These are phyloP conservation scores for Lachnellula arida DNA, from an alignment of 2,329 filamentous ascomycete genomes.

Conservation along the genomic window DNA sequence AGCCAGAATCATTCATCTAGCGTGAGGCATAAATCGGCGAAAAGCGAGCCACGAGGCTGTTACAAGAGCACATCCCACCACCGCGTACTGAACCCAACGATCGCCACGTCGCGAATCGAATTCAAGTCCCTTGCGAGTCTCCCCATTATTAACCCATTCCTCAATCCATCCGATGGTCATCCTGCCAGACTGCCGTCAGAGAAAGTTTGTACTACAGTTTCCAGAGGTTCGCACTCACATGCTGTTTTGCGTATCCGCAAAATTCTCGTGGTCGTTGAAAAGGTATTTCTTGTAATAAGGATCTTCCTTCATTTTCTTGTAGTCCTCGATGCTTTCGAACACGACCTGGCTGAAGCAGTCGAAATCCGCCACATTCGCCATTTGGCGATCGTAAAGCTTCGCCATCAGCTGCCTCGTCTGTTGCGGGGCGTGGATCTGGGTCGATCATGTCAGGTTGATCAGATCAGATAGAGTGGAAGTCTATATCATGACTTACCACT, in stretches of 20 bases:
- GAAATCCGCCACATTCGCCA: conserved; percentile 45
- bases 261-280: conserved; percentile 42
- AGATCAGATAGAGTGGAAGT: neutral
- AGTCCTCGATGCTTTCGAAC: conserved; percentile 42
- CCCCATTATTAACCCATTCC: conserved; percentile 38
- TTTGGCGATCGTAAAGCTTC: conserved; percentile 41
- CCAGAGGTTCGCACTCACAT: neutral
- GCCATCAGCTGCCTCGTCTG: conserved; percentile 38
- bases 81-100: no score
- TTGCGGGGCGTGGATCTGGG: conserved; percentile 39
- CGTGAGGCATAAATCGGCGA: no score
- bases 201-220: neutral
- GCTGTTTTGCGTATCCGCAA: conserved; percentile 45
- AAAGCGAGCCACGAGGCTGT: no score
- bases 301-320: conserved; percentile 44
- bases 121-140: no score
- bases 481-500: conserved; percentile 27
- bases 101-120: no score
- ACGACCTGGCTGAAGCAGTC: conserved; percentile 47
- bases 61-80: no score
- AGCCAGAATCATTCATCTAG: no score
- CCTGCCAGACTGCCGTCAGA: conserved; percentile 22
- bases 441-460: neutral
- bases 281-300: conserved; percentile 44
- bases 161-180: conserved; percentile 46